These are phyloP conservation scores for Dendrobium huoshanense DNA, from an alignment of 106 monocot genomes.

Conservation along the genomic window DNA sequence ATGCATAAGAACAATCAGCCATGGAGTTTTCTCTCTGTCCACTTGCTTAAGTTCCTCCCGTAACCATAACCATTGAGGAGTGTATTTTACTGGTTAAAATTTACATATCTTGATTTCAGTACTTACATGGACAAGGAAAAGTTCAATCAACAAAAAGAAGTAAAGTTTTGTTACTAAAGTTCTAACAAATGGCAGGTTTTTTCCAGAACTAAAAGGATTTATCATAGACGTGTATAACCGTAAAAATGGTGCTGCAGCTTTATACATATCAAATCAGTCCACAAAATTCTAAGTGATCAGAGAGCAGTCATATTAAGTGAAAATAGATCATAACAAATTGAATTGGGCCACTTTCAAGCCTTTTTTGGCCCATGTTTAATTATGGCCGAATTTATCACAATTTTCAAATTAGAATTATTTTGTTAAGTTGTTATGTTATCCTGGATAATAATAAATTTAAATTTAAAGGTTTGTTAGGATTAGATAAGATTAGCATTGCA, in stretches of 20 bases:
- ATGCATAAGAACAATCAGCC: constrained; percentile 98
- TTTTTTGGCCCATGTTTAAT: too few relatives aligned
- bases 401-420: background rate
- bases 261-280: background rate
- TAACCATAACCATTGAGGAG: constrained; percentile 92
- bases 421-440: background rate
- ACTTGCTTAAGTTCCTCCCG: constrained; percentile 54
- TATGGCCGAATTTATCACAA: background rate
- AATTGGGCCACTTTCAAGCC: too few relatives aligned
- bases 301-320: too few relatives aligned
- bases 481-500: too few relatives aligned
- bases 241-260: background rate
- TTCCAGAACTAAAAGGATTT: background rate
- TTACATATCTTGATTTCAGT: constrained; percentile 14
- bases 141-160: background rate
- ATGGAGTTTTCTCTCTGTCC: constrained; percentile 88
- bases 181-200: background rate
- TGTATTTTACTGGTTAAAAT: constrained; percentile 64
- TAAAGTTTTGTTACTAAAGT: background rate
- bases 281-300: too few relatives aligned
- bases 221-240: background rate
- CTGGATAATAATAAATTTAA: too few relatives aligned
- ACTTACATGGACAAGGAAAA: background rate
- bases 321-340: too few relatives aligned
- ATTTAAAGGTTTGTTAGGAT: too few relatives aligned